phyloP scores from a whole-genome alignment of 345 rosid genomes.

The Streptanthus diversifolius region DNA sequence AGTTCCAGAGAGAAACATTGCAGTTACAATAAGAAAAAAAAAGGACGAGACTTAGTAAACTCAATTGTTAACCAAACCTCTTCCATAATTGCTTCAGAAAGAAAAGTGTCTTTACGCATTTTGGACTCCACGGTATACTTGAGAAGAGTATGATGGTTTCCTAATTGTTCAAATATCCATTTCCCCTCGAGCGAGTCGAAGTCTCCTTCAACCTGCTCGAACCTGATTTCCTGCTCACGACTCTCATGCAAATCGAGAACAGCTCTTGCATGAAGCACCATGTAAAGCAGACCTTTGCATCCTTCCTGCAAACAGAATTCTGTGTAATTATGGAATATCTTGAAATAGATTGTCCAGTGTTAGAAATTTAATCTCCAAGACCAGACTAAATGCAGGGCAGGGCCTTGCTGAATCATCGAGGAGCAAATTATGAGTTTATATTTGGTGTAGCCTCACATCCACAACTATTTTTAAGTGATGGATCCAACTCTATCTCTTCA shows the following conservation, averaged over 20 bases:
- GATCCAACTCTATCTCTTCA: background rate
- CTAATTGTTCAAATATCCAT: slow-evolving; percentile 88
- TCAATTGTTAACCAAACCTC: slow-evolving; percentile 48
- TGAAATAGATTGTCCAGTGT: slow-evolving; percentile 11
- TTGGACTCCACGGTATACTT: slow-evolving; percentile 89
- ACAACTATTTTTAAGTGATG: background rate
- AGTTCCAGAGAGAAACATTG: background rate
- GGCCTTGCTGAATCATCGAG: background rate
- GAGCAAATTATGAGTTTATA: background rate
- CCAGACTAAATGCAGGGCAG: background rate
- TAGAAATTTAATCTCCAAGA: background rate
- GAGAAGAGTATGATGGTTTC: slow-evolving; percentile 82
- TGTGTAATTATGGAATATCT: background rate
- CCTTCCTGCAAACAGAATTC: slow-evolving; percentile 66
- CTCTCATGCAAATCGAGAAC: slow-evolving; percentile 79
- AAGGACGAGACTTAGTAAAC: background rate
- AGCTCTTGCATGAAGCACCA: slow-evolving; percentile 97
- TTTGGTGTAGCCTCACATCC: background rate
- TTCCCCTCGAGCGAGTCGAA: slow-evolving; percentile 88
- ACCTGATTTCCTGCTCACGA: slow-evolving; percentile 77
- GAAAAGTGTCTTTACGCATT: slow-evolving; percentile 80
- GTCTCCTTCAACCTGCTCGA: slow-evolving; percentile 94
- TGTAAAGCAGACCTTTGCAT: slow-evolving; percentile 85
- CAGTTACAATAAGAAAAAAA: background rate
- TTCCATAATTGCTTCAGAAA: slow-evolving; percentile 97